phyloP scores from a whole-genome alignment of 139 green algal genomes.

The Chlamydomonas applanata region DNA sequence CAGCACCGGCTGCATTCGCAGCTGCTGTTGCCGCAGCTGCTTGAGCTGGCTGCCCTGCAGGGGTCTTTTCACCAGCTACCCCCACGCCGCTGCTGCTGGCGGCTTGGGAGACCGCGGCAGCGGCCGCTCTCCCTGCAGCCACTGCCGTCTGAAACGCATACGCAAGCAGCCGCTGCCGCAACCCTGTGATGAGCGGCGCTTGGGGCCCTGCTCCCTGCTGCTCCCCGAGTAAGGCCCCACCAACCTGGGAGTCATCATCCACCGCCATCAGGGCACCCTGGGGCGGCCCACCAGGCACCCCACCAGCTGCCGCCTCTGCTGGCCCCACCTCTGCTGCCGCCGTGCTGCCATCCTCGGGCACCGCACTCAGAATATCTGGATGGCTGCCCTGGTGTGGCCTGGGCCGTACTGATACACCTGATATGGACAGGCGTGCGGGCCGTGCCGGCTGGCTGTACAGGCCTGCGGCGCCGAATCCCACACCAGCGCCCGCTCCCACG shows the following conservation, averaged over 20 bases:
- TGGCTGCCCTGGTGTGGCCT: too few species aligned
- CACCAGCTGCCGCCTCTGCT: background rate
- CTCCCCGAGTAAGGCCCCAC: background rate
- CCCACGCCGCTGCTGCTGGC: background rate
- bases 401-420: too few species aligned
- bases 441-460: too few species aligned
- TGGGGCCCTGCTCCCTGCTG: background rate
- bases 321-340: background rate
- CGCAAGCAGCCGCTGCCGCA: slow-evolving; percentile 1
- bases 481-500: too few species aligned
- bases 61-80: background rate
- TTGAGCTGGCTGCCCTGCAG: background rate
- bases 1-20: background rate
- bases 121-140: background rate
- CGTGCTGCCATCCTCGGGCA: background rate
- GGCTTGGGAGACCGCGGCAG: too few species aligned
- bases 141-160: background rate
- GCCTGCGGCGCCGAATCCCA: too few species aligned
- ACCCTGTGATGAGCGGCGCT: background rate
- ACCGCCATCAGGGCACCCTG: too few species aligned
- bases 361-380: too few species aligned
- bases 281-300: too few species aligned
- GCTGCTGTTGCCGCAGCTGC: background rate
- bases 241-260: too few species aligned
- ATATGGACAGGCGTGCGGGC: too few species aligned